Evolutionary conservation across 495 filamentous ascomycete species (phyloP).

Genomic region (Hypoxylon crocopeplum): DNA sequence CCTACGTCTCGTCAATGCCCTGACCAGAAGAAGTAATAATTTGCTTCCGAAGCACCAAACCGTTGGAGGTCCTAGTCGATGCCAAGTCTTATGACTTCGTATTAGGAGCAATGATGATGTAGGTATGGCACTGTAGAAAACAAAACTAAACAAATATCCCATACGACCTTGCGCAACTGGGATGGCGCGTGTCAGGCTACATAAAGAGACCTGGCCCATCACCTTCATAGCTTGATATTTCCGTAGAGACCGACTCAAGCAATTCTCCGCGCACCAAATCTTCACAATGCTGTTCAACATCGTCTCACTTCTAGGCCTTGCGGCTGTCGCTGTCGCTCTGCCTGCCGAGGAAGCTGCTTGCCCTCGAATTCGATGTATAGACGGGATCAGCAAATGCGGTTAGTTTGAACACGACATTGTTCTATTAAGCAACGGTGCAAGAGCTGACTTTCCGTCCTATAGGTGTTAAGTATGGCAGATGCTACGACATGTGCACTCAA

Average conservation of each 20-base stretch:
- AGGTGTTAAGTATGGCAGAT: constrained; percentile 30
- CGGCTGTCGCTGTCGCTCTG: constrained; percentile 5
- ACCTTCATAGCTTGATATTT: neutral
- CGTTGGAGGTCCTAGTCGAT: constrained; percentile 11
- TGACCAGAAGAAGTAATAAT: constrained; percentile 23
- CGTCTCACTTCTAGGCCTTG: constrained; percentile 18
- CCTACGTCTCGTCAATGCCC: neutral
- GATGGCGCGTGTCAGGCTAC: constrained; percentile 8
- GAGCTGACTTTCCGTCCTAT: constrained; percentile 1
- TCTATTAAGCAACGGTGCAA: neutral
- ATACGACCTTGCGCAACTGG: constrained; percentile 8
- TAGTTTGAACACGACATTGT: neutral
- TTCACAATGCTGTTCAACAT: constrained; percentile 24
- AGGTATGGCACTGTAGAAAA: neutral
- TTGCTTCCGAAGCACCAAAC: constrained; percentile 2
- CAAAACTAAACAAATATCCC: neutral
- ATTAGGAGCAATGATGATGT: constrained; percentile 6
- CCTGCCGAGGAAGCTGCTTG: constrained; percentile 10
- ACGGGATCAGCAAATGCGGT: constrained; percentile 29
- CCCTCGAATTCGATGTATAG: constrained; percentile 21
- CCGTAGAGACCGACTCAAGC: neutral
- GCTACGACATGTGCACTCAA: constrained; percentile 28
- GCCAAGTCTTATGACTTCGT: constrained; percentile 24
- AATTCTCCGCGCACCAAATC: neutral
- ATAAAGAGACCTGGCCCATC: constrained; percentile 1